Base-by-base conservation (phyloP, 495 filamentous ascomycete species). In the Baudoinia panamericana region DNA sequence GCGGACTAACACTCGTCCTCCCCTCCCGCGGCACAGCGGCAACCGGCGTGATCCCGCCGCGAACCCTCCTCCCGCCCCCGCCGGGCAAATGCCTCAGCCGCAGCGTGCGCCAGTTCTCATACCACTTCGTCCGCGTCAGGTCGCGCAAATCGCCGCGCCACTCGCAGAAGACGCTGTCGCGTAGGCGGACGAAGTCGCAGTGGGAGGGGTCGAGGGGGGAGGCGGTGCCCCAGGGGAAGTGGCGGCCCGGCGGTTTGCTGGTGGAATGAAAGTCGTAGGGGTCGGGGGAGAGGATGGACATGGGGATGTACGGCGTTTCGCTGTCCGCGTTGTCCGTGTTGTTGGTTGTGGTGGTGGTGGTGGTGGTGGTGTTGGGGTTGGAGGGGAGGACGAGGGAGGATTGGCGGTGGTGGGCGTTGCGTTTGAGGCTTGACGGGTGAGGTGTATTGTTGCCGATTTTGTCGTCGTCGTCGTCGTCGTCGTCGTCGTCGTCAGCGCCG, bases 141-240 rank as follows among this genome's bases (percentile, higher is more conserved):
- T 93, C 87, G 31, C 88, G 80, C 46, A 97, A 68, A 54, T 97
- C 90, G 12, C 70, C 71, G 30, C 86, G 72, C 90, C 90, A 97
- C 55, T 96, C 92, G 53, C 62, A 77, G 58, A 97, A 97, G 16
- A 96, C 82, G 5, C 77, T 75, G 16, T 96, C 85, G 64, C 86
- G 88, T 45, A 97, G 66, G 41, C 76, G 75, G n/a, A 80, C 66
- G 61, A 95, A 93, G 59, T 97, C 88, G 62, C 92, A 97, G 63
- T 97, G 90, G 50, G 80, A 75, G 23, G 78, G 66, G 53, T 95
- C 73, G 63, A 86, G 83, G 0, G 90, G 90, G 52, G 94, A 84
- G 9, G 90, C 90, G 54, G 93, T 88, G 15, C 90, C 90, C 90
- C 90, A 97, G 4, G 92, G 82, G 53, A 96, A 97, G 32, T 75